Base-by-base conservation (phyloP, 208 protist genomes). In the Novymonas esmeraldas region DNA sequence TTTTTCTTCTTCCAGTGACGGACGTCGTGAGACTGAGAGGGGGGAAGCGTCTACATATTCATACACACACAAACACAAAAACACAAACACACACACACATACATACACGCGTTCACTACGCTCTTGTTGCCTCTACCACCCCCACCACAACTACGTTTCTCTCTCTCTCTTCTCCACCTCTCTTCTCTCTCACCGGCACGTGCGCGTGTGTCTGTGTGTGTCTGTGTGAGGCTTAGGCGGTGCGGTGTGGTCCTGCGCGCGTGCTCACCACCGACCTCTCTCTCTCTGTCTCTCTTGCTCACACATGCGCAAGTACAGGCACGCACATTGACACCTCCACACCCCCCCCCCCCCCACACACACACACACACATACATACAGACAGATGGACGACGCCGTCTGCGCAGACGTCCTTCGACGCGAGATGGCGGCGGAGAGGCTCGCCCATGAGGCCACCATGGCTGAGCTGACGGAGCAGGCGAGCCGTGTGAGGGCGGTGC, bases 381-480 rank as follows among this genome's bases (percentile, higher is more conserved):
- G n/a, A n/a, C n/a, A n/a, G n/a, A 59, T 59, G 52, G 42, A 34
- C 6, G 29, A 55, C 3, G 2, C 28, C 14, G 11, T 20, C 7
- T 73, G 69, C 1, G 62, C 68, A 4, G 74, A 65, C 14, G 67
- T 70, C 44, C 58, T 87, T 33, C 76, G 44, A 56, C 52, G 33
- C 39, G 36, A 75, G 24, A 66, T 90, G 5, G 28, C 46, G 18
- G 68, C n/a, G 44, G 80, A 86, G 54, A 29, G 50, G 38, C 58
- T 45, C 10, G 56, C 58, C 1, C 85, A 87, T 50, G 64, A 57
- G 24, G 64, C 72, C 36, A 49, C 38, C 34, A 80, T 91, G 77
- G 64, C 66, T 9, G 29, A 26, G 22, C 57, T 88, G n/a, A 34
- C n/a, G 2, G 52, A 76, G 22, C 52, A 85, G 50, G 61, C 46